Conservation (phyloP, 2,329 filamentous ascomycete genomes). For the Sarocladium oryzae region DNA sequence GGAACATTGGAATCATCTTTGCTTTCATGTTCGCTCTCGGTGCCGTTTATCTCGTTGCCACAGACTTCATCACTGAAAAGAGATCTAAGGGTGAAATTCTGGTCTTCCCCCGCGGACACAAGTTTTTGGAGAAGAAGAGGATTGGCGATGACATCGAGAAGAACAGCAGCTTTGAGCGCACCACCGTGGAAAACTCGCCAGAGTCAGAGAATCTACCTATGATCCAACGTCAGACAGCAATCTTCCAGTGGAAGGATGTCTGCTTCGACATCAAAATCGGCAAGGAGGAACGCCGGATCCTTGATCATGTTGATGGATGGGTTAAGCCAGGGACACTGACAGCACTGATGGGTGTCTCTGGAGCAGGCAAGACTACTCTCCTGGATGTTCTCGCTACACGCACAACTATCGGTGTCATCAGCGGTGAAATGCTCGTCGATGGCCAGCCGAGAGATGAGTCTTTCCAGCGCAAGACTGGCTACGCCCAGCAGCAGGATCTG, state of each 20-base stretch:
- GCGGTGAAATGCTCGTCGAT: constrained; percentile 14
- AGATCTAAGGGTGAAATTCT: constrained; percentile 73
- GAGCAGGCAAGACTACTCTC: constrained; percentile 14
- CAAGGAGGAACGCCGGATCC: constrained; percentile 60
- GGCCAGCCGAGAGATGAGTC: constrained; percentile 11
- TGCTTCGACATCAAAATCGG: constrained; percentile 71
- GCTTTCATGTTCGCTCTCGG: constrained; percentile 58
- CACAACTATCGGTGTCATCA: constrained; percentile 12
- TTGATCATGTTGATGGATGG: constrained; percentile 81
- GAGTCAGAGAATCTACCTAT: neutral
- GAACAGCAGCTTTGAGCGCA: constrained; percentile 7
- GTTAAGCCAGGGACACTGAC: constrained; percentile 84
- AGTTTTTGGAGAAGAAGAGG: constrained; percentile 55
- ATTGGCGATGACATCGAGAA: constrained; percentile 15
- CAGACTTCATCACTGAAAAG: constrained; percentile 58
- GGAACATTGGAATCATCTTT: constrained; percentile 64
- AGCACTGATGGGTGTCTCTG: constrained; percentile 63
- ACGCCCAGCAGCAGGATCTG: constrained; percentile 13
- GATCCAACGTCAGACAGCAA: constrained; percentile 26
- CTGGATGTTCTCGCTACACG: constrained; percentile 12
- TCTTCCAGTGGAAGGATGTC: constrained; percentile 77
- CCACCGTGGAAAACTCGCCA: neutral
- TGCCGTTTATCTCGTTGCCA: constrained; percentile 53
- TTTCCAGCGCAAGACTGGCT: constrained; percentile 14
- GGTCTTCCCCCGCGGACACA: constrained; percentile 65